phyloP scores from a whole-genome alignment of 1,284 basidiomycete genomes.

The Sporisorium iseilematis-ciliati region DNA sequence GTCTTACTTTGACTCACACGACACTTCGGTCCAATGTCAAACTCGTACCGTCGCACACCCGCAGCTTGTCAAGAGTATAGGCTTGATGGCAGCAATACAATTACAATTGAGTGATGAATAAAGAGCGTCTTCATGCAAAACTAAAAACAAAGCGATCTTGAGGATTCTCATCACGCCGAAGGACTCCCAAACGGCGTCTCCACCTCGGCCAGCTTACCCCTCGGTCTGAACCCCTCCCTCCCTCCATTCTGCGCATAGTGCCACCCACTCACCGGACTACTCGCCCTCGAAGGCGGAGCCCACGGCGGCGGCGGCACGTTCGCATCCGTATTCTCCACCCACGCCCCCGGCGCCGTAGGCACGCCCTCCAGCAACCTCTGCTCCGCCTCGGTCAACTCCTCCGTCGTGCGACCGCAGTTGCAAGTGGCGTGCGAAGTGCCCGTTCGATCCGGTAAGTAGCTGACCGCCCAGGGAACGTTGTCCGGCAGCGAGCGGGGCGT shows the following conservation, averaged over 20 bases:
- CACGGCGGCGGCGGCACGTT: slow-evolving; percentile 59
- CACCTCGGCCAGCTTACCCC: slow-evolving; percentile 49
- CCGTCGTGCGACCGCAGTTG: slow-evolving; percentile 64
- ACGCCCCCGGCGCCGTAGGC: slow-evolving; percentile 65
- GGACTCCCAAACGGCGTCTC: slow-evolving; percentile 47
- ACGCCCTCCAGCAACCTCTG: slow-evolving; percentile 63
- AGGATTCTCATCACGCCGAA: slow-evolving; percentile 13
- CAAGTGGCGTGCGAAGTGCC: slow-evolving; percentile 63
- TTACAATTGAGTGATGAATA: slow-evolving; percentile 19
- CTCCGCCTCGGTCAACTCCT: slow-evolving; percentile 63
- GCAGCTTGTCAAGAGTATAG: background rate
- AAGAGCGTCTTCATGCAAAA: no score
- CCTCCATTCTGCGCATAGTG: slow-evolving; percentile 28
- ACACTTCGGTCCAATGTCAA: no score
- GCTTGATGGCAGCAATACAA: slow-evolving; percentile 13
- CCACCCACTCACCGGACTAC: slow-evolving; percentile 54
- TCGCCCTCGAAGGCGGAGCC: slow-evolving; percentile 61
- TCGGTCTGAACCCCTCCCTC: slow-evolving; percentile 43
- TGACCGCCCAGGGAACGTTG: slow-evolving; percentile 64
- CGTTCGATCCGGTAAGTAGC: slow-evolving; percentile 61
- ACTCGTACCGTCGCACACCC: background rate
- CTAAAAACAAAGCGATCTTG: no score
- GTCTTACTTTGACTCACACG: no score
- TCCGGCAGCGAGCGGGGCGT: slow-evolving; percentile 59
- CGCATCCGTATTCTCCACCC: slow-evolving; percentile 49